These are phyloP conservation scores for Alloascoidea hylecoeti DNA, from an alignment of 805 yeast genomes.

Conservation along the genomic window DNA sequence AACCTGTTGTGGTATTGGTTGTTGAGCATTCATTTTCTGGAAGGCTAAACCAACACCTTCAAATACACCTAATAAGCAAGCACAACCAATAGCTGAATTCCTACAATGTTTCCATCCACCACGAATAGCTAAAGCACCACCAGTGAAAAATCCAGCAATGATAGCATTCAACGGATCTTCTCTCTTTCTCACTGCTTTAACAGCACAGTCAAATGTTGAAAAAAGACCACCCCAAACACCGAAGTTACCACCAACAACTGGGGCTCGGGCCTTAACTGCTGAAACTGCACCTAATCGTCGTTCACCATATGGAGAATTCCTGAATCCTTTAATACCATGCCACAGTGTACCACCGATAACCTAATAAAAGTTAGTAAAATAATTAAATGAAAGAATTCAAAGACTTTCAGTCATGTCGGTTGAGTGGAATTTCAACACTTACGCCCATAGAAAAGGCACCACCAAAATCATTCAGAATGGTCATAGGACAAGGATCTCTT, in stretches of 20 bases:
- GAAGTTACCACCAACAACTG: constrained; percentile 96
- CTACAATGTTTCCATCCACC: constrained; percentile 98
- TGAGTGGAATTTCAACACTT: constrained; percentile 8
- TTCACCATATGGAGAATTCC: constrained; percentile 96
- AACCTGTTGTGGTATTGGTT: constrained; percentile 66
- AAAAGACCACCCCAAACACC: constrained; percentile 99
- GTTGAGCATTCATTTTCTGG: constrained; percentile 79
- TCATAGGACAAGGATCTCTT: constrained; percentile 98
- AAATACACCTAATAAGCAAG: constrained; percentile 87
- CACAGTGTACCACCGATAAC: constrained; percentile 93
- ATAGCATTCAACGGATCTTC: constrained; percentile 99
- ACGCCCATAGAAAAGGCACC: constrained; percentile 99
- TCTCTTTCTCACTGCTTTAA: constrained; percentile 90
- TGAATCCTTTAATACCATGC: constrained; percentile 98
- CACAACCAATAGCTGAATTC: constrained; percentile 95
- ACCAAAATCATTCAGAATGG: constrained; percentile 92
- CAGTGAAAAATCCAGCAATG: constrained; percentile 94
- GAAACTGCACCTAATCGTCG: constrained; percentile 79
- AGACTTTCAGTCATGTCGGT: neutral
- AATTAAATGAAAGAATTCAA: neutral
- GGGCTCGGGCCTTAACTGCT: constrained; percentile 93
- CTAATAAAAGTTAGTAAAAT: constrained; percentile 8
- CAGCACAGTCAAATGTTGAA: constrained; percentile 90
- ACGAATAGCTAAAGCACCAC: constrained; percentile 95
- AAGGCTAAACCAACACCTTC: constrained; percentile 98